phyloP scores from a whole-genome alignment of 2,329 filamentous ascomycete species.

The Apiospora saccharicola region DNA sequence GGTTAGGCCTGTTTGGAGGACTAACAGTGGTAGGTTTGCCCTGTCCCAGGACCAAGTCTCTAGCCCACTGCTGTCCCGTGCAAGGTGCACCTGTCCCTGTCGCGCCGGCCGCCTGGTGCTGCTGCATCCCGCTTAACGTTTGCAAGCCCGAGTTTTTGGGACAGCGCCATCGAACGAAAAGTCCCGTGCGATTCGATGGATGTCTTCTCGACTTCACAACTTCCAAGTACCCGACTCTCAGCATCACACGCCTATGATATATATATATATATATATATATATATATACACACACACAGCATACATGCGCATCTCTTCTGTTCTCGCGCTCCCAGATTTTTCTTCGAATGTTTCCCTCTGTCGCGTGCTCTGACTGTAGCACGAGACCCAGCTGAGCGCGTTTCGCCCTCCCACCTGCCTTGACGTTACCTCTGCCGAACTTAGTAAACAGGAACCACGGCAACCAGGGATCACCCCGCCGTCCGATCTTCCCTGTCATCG shows the following conservation, averaged over 20 bases:
- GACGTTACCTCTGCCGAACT: slow-evolving; percentile 10
- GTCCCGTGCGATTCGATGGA: not conserved
- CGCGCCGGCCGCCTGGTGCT: not conserved
- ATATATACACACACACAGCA: not conserved
- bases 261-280: not conserved
- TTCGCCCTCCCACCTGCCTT: not conserved
- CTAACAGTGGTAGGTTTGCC: not conserved
- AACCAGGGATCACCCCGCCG: slow-evolving; percentile 15
- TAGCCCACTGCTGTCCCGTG: slow-evolving; percentile 10
- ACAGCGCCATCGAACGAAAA: slow-evolving; percentile 16
- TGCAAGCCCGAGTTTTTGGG: slow-evolving; percentile 4
- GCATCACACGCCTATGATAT: not conserved
- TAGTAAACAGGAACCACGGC: slow-evolving; percentile 21
- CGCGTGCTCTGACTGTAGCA: not conserved
- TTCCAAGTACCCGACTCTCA: not conserved
- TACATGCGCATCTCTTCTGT: not conserved
- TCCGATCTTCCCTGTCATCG: slow-evolving; percentile 9
- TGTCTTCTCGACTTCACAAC: slow-evolving; percentile 14
- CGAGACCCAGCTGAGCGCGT: not conserved
- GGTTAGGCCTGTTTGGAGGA: not conserved
- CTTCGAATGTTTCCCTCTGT: not conserved
- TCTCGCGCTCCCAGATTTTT: not conserved
- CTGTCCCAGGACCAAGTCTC: not conserved
- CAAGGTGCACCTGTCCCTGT: slow-evolving; percentile 21
- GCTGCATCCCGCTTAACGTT: not conserved